Conservation (phyloP, 1,284 basidiomycete species). For the Microbotryum scabiosae region DNA sequence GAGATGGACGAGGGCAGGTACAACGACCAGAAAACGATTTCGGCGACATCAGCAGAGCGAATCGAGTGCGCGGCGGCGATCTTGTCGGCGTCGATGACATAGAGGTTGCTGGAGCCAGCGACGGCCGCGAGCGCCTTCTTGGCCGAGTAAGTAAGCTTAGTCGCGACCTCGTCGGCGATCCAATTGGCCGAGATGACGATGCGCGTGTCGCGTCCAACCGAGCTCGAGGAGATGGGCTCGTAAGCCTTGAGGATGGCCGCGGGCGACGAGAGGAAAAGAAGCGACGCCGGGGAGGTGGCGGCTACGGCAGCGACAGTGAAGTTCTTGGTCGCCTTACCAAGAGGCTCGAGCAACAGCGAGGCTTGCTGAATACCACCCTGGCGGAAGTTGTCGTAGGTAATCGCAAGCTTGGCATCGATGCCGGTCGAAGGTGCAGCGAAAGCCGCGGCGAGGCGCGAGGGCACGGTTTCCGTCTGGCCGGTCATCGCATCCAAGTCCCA, state of each 20-base stretch:
- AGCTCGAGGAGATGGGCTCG: constrained; percentile 27
- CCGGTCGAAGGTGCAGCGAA: constrained; percentile 30
- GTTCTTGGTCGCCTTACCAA: constrained; percentile 11
- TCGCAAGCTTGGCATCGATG: constrained; percentile 26
- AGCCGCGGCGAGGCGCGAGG: constrained; percentile 25
- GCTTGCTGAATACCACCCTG: constrained; percentile 33
- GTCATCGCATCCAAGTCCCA: constrained; percentile 31
- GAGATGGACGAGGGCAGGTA: constrained; percentile 30
- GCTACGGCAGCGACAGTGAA: constrained; percentile 26
- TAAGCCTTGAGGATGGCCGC: constrained; percentile 33
- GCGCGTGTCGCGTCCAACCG: constrained; percentile 28
- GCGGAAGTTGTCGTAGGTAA: constrained; percentile 34
- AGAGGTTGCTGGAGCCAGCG: constrained; percentile 28
- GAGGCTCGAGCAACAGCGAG: constrained; percentile 31
- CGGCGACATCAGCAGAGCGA: constrained; percentile 18
- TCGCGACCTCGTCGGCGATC: constrained; percentile 33
- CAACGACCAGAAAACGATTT: constrained; percentile 32
- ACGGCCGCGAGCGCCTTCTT: constrained; percentile 30
- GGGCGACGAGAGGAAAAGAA: constrained; percentile 31
- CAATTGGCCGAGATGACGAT: constrained; percentile 34
- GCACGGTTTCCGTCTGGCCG: constrained; percentile 28
- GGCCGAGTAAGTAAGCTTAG: constrained; percentile 31
- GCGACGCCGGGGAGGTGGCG: constrained; percentile 28
- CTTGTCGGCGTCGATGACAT: constrained; percentile 36
- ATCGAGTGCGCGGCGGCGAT: constrained; percentile 37